phyloP scores from a whole-genome alignment of 2,329 filamentous ascomycete genomes.

The Penicillium capsulatum region DNA sequence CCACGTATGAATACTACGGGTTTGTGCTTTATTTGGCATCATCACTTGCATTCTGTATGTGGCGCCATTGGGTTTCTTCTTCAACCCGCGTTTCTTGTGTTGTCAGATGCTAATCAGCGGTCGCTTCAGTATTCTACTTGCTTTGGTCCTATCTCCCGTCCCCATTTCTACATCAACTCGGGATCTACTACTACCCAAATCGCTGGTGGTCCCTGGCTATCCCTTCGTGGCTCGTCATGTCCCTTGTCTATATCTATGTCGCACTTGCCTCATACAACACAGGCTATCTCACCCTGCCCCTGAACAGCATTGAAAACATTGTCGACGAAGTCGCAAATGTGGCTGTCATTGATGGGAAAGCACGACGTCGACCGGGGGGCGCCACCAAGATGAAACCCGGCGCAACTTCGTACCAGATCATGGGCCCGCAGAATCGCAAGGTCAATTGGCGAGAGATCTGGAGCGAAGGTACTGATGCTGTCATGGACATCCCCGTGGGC shows the following conservation, averaged over 20 bases:
- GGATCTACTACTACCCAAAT: conserved; percentile 95
- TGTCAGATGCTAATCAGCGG: conserved; percentile 8
- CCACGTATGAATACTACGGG: conserved; percentile 99
- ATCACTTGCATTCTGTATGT: conserved; percentile 71
- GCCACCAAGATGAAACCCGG: conserved; percentile 42
- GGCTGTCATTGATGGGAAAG: conserved; percentile 72
- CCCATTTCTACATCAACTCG: conserved; percentile 84
- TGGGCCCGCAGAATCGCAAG: conserved; percentile 41
- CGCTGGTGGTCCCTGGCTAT: conserved; percentile 96
- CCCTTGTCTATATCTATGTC: conserved; percentile 87
- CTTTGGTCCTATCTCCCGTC: conserved; percentile 89
- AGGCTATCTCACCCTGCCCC: conserved; percentile 75
- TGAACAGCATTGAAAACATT: conserved; percentile 78
- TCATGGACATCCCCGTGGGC: conserved; percentile 92
- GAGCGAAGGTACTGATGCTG: conserved; percentile 91
- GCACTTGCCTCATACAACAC: conserved; percentile 89
- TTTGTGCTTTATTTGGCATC: conserved; percentile 94
- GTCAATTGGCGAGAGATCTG: conserved; percentile 77
- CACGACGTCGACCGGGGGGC: conserved; percentile 49
- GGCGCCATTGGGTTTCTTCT: neutral
- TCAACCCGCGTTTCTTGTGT: no score
- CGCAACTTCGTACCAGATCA: conserved; percentile 40
- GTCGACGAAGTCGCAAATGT: conserved; percentile 87
- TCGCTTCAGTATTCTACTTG: conserved; percentile 53
- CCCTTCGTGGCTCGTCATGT: conserved; percentile 83